A percentile compares a stretch with the other conserved stretches of the same genome.
Conservation (phyloP, 176 grass and related monocot genomes). For the Themeda triandra region DNA sequence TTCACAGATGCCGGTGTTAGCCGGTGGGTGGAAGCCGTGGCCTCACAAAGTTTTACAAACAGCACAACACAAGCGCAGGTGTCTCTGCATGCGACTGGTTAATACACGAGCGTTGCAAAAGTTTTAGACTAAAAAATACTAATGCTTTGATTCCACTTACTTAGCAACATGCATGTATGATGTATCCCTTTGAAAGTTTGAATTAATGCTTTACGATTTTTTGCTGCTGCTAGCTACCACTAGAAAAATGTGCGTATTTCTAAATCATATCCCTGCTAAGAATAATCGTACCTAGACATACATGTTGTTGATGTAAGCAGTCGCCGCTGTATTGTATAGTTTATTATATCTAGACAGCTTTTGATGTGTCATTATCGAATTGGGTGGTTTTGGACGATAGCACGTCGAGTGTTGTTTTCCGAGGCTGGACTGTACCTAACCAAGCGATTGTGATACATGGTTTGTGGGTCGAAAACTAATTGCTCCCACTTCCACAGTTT, state of each 20-base stretch:
- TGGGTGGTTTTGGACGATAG: conserved; percentile 16
- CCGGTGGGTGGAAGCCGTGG: no score
- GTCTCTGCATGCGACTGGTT: not conserved
- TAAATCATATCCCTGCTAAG: not conserved
- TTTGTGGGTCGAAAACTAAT: not conserved
- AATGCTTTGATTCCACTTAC: not conserved
- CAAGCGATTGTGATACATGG: not conserved
- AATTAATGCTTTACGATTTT: not conserved
- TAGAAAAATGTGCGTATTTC: not conserved
- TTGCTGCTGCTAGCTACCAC: not conserved
- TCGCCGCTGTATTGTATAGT: not conserved
- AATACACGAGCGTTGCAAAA: not conserved
- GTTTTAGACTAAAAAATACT: not conserved
- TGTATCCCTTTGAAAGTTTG: not conserved
- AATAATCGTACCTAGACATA: not conserved
- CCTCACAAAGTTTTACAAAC: no score
- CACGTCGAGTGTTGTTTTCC: not conserved
- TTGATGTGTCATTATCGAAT: not conserved
- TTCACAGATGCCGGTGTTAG: no score
- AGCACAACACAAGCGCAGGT: no score
- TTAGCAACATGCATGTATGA: not conserved
- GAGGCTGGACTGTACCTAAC: not conserved
- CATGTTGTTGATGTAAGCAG: not conserved
- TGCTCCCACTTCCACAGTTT: not conserved
- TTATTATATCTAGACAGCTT: not conserved